Conservation (phyloP, 805 yeast species). For the Brettanomyces bruxellensis region DNA sequence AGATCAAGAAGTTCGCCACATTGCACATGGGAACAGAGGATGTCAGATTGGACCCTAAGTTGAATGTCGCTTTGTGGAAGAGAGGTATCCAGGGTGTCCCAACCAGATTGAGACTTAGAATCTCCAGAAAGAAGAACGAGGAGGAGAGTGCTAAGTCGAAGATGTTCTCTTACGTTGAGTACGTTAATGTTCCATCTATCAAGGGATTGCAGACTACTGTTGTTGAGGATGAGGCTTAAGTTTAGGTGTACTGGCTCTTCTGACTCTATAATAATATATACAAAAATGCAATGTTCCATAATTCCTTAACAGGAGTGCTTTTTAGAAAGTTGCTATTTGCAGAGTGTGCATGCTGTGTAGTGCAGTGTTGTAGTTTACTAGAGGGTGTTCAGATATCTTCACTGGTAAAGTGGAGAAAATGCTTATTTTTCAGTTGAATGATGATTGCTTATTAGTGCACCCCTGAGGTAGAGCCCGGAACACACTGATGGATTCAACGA, state of each 20-base stretch:
- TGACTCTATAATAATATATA: neutral
- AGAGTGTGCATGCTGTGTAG: no score
- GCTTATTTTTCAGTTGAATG: no score
- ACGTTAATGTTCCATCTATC: conserved; percentile 86
- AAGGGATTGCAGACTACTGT: conserved; percentile 98
- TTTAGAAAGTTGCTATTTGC: no score
- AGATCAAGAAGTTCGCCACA: conserved; percentile 96
- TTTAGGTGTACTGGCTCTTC: neutral
- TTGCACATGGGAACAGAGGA: conserved; percentile 99
- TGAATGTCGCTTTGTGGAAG: conserved; percentile 98
- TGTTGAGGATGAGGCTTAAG: conserved; percentile 55
- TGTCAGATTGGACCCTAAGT: conserved; percentile 97
- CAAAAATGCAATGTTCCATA: neutral
- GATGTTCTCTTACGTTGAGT: conserved; percentile 96
- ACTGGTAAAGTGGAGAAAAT: no score
- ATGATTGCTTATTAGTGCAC: no score
- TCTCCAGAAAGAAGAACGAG: conserved; percentile 95
- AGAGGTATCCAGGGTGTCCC: conserved; percentile 99
- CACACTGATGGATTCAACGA: no score
- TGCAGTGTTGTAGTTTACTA: no score
- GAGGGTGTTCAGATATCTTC: no score
- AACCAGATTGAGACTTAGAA: conserved; percentile 95
- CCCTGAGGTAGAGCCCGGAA: no score
- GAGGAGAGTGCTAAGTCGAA: conserved; percentile 99
- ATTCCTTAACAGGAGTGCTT: no score